phyloP scores from a whole-genome alignment of 495 filamentous ascomycete species.

The Annulohypoxylon nitens region DNA sequence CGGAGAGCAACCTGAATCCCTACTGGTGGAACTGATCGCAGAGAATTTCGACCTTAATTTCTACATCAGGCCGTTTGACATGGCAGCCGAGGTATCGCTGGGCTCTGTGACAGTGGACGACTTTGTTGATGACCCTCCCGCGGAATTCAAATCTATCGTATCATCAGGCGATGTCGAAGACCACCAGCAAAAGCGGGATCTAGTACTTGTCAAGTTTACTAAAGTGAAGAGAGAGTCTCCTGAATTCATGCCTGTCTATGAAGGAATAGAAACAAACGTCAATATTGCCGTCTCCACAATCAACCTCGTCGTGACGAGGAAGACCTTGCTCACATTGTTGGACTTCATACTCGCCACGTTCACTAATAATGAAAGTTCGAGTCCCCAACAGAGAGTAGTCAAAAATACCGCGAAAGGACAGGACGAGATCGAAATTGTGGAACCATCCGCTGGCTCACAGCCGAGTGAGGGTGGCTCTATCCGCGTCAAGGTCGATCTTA shows the following conservation, averaged over 20 bases:
- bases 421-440: conserved; percentile 50
- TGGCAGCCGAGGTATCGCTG: conserved; percentile 89
- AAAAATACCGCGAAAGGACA: conserved; percentile 56
- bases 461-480: conserved; percentile 59
- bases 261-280: conserved; percentile 92
- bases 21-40: conserved; percentile 91
- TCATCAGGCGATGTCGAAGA: conserved; percentile 85
- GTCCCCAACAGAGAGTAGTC: conserved; percentile 53
- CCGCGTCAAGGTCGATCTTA: conserved; percentile 88
- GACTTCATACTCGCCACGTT: conserved; percentile 98
- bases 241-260: conserved; percentile 89
- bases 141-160: conserved; percentile 96
- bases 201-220: conserved; percentile 88
- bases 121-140: conserved; percentile 87
- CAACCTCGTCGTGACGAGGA: conserved; percentile 92
- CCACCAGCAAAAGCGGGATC: conserved; percentile 75
- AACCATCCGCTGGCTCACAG: conserved; percentile 49
- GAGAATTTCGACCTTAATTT: conserved; percentile 89
- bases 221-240: conserved; percentile 92
- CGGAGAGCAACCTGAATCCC: conserved; percentile 77
- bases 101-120: conserved; percentile 93
- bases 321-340: conserved; percentile 91
- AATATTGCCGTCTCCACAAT: conserved; percentile 94
- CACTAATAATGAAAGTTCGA: conserved; percentile 73
- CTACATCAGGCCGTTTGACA: conserved; percentile 88